Evolutionary conservation across 371 early-diverging fungal species (phyloP), one percentile per base, ranked within the genome.

Genomic region (Syncephalastrum monosporum): DNA sequence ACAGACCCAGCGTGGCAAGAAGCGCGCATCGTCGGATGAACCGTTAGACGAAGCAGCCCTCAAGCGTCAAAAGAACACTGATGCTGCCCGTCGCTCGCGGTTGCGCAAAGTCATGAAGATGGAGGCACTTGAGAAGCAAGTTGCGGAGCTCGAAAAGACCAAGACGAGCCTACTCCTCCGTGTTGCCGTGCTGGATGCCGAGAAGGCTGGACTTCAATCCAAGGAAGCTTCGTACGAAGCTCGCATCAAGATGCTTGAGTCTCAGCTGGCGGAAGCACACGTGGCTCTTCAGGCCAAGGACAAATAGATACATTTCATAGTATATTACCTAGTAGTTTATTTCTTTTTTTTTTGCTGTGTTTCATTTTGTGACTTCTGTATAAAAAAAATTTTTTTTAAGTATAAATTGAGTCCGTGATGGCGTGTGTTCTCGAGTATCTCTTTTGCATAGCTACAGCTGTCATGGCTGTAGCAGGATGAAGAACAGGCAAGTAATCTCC

Each of bases 71-170:
- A 89, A 88, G 81, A 93, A 93, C 78, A 93, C 92, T 15, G 92
- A 93, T 64, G 94, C 95, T 2, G 95, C 95, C 23, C 86, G 94
- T 44, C 91, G 94, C 51, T 91, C 91, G 27, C 90, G 95, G 47
- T 75, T 85, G 54, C 86, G 90, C 72, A 94, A 92, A 83, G 74
- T 87, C 42, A 77, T 83, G 59, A 82, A 84, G 61, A 82, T 95
- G 68, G 91, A 91, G 63, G 68, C 82, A 24, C 85, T 95, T 17
- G 93, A 94, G 72, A 65, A 62, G 54, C 83, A 84, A 49, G 90
- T 89, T 27, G 66, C 74, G 5, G 84, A 85, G 55, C 80, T 95
- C 12, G 91, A 92, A 65, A 55, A 69, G 24, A 85, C 91, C 56
- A 91, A 92, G 67, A 71, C 63, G 51, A 63, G 66, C 16, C 71